These are phyloP conservation scores for Sporobolomyces roseus DNA, from an alignment of 768 basidiomycete species.

Conservation along the genomic window DNA sequence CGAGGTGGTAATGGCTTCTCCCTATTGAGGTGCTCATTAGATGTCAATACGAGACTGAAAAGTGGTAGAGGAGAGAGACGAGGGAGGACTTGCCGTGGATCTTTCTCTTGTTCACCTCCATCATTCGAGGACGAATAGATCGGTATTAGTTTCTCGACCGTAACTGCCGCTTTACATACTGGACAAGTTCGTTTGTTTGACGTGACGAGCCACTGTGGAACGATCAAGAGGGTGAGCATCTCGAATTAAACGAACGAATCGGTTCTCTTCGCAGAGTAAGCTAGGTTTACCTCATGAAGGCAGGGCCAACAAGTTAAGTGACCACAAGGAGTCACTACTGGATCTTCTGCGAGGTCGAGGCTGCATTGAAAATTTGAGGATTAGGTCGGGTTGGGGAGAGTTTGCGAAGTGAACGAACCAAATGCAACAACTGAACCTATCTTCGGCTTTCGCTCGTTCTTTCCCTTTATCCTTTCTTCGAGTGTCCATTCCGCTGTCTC, in stretches of 20 bases:
- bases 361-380: neutral
- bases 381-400: neutral
- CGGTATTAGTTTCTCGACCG: constrained; percentile 9
- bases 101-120: neutral
- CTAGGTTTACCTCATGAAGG: constrained; percentile 19
- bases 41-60: no score
- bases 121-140: constrained; percentile 19
- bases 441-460: neutral
- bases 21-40: no score
- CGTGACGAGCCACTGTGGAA: constrained; percentile 23
- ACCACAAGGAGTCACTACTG: constrained; percentile 25
- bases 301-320: constrained; percentile 29
- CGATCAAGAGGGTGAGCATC: neutral
- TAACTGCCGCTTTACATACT: constrained; percentile 9
- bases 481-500: neutral
- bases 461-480: neutral
- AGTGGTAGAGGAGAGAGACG: neutral
- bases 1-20: constrained; percentile 13
- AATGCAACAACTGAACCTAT: constrained; percentile 12
- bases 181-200: constrained; percentile 16
- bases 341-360: constrained; percentile 16
- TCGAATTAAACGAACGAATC: neutral
- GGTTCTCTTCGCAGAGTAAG: no score
- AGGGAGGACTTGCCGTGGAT: constrained; percentile 4
- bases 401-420: neutral